Conservation (phyloP, 768 basidiomycete genomes). For the Suillus placidus region DNA sequence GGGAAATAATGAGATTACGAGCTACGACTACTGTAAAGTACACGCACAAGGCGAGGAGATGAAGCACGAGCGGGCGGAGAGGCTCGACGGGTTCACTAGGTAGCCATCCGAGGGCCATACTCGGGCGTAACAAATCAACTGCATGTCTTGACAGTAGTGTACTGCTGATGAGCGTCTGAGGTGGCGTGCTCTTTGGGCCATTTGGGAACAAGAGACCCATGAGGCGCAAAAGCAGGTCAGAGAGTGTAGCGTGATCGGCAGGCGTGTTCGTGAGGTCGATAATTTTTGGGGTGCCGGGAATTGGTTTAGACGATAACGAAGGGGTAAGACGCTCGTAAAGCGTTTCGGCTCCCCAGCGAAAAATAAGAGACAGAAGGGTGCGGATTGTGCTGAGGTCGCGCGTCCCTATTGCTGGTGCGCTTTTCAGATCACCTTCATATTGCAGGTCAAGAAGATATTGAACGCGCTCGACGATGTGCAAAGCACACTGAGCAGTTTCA, state of each 20-base stretch:
- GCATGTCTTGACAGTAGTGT: slow-evolving; percentile 60
- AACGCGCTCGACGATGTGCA: slow-evolving; percentile 50
- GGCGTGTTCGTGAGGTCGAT: slow-evolving; percentile 47
- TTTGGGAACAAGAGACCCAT: slow-evolving; percentile 55
- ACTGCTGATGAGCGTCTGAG: slow-evolving; percentile 63
- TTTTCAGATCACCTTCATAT: slow-evolving; percentile 6
- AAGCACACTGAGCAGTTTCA: slow-evolving; percentile 56
- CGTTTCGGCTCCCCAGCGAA: slow-evolving; percentile 72
- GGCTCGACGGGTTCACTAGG: slow-evolving; percentile 51
- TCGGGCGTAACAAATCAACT: slow-evolving; percentile 58
- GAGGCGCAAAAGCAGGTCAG: slow-evolving; percentile 45
- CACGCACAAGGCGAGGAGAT: slow-evolving; percentile 65
- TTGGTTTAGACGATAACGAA: slow-evolving; percentile 40
- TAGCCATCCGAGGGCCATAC: slow-evolving; percentile 73
- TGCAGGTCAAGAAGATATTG: slow-evolving; percentile 44
- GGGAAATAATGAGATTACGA: slow-evolving; percentile 11
- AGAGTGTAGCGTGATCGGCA: slow-evolving; percentile 48
- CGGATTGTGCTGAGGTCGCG: slow-evolving; percentile 66
- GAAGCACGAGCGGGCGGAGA: slow-evolving; percentile 54
- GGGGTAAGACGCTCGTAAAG: slow-evolving; percentile 47
- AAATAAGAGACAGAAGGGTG: slow-evolving; percentile 65
- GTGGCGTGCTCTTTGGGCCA: slow-evolving; percentile 48
- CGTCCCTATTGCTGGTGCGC: slow-evolving; percentile 50
- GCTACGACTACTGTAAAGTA: slow-evolving; percentile 11
- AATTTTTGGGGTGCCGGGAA: slow-evolving; percentile 34